These are phyloP conservation scores for Talaromyces wortmannii DNA, from an alignment of 495 filamentous ascomycete species.

Conservation along the genomic window DNA sequence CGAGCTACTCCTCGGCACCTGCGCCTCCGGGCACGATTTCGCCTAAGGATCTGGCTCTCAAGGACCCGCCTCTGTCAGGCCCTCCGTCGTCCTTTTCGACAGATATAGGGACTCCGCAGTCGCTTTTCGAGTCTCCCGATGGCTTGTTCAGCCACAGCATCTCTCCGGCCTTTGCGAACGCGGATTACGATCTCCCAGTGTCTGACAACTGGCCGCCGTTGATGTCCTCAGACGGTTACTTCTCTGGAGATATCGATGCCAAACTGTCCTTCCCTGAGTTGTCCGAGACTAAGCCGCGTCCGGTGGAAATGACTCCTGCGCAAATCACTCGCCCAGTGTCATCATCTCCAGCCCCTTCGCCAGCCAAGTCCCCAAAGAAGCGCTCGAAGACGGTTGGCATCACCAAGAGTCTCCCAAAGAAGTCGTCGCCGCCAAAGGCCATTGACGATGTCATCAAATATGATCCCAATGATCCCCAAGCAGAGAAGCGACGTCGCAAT, in stretches of 20 bases:
- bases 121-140: slow-evolving; percentile 68
- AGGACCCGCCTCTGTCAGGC: slow-evolving; percentile 46
- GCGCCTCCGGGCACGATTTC: slow-evolving; percentile 62
- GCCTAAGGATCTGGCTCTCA: slow-evolving; percentile 61
- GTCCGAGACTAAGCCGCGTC: slow-evolving; percentile 4
- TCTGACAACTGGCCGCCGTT: slow-evolving; percentile 47
- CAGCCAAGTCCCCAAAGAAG: neutral
- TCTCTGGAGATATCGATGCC: slow-evolving; percentile 34
- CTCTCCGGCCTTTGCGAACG: slow-evolving; percentile 53
- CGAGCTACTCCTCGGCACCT: slow-evolving; percentile 19
- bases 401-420: slow-evolving; percentile 54
- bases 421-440: no score
- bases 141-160: slow-evolving; percentile 54
- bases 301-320: slow-evolving; percentile 1
- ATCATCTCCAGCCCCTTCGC: neutral
- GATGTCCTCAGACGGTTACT: slow-evolving; percentile 48
- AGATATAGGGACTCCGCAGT: slow-evolving; percentile 74
- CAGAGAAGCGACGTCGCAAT: slow-evolving; percentile 90
- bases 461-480: slow-evolving; percentile 57
- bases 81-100: slow-evolving; percentile 81
- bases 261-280: neutral
- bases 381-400: neutral
- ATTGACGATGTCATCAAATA: slow-evolving; percentile 34
- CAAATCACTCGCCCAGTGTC: neutral
- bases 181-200: slow-evolving; percentile 24